Conservation (phyloP, 441 rosid genomes). For the Jatropha podagrica region DNA sequence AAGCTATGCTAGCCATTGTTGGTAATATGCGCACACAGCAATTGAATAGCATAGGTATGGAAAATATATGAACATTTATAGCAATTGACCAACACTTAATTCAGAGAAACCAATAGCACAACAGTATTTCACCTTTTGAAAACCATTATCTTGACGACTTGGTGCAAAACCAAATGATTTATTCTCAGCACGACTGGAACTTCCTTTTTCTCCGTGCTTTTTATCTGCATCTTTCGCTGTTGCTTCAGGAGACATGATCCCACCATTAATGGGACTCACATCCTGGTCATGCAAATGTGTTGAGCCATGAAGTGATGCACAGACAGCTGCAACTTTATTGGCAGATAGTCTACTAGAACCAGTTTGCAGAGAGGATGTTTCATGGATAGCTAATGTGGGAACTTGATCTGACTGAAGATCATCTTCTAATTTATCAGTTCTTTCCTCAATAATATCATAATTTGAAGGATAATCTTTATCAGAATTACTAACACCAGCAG, state of each 20-base stretch:
- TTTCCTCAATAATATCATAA: conserved; percentile 46
- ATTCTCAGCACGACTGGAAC: conserved; percentile 37
- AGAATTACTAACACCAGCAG: conserved; percentile 39
- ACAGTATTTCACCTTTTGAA: conserved; percentile 53
- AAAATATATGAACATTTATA: background rate
- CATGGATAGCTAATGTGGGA: conserved; percentile 72
- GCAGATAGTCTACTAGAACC: conserved; percentile 42
- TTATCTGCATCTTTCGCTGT: conserved; percentile 37
- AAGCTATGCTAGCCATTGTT: background rate
- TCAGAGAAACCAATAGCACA: background rate
- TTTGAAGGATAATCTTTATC: conserved; percentile 46
- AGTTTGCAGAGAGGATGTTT: conserved; percentile 44
- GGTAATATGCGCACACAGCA: background rate
- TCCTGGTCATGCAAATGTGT: conserved; percentile 37
- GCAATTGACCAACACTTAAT: background rate
- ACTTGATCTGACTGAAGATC: conserved; percentile 67
- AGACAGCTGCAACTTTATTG: conserved; percentile 37
- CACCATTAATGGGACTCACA: conserved; percentile 45
- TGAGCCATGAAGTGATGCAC: conserved; percentile 37
- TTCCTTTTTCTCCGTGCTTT: conserved; percentile 54
- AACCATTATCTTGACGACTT: conserved; percentile 50
- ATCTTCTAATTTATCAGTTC: conserved; percentile 51
- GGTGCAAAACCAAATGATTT: conserved; percentile 54
- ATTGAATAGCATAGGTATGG: background rate
- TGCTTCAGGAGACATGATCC: conserved; percentile 49